Evolutionary conservation across 768 basidiomycete species (phyloP), one percentile per base, ranked within the genome.

Genomic region (Mycena pura): DNA sequence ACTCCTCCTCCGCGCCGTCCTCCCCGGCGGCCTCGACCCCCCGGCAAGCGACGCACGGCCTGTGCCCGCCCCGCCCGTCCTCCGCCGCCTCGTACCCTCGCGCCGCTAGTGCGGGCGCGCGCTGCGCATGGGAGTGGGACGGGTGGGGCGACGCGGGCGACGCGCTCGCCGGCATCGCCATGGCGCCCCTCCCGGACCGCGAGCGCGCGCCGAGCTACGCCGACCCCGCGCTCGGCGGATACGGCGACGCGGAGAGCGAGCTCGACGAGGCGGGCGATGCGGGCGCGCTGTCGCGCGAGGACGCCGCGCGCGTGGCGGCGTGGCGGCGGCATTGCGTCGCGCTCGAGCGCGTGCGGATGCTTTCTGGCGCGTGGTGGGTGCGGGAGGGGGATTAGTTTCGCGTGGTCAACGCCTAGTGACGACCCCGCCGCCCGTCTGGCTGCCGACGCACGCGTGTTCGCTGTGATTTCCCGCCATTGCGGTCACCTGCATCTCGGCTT

Each of bases 311-410:
- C 24, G 60, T 66, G 24, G 46, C 39, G 24, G 60, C 53, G 36
- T 66, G 64, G 64, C 60, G 60, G 10, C 39, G 64, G 38, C 64
- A 55, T 24, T 66, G 64, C 17, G 29, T 22, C 28, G 24, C 13
- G 19, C 43, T 66, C 3, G 51, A 43, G 43, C 45, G 64, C 27
- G 64, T 65, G 46, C 19, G 60, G 56, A 58, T 65, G 56, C 51
- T 65, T 24, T 62, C 64, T 19, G 64, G 64, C 2, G 56, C 60
- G 27, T 65, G 64, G 60, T 65, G 64, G 64, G 9, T 58, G 34
- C 24, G 53, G 21, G 53, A 44, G 27, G 59, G 24, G 32, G 29
- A 49, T 3, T 27, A 51, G 22, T n/a, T n/a, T n/a, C n/a, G n/a
- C n/a, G 32, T 19, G 34, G 24, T n/a, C n/a, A 2, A 1, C 25